Conservation (phyloP, 1,139 yeast species). For the Candida sp. region DNA sequence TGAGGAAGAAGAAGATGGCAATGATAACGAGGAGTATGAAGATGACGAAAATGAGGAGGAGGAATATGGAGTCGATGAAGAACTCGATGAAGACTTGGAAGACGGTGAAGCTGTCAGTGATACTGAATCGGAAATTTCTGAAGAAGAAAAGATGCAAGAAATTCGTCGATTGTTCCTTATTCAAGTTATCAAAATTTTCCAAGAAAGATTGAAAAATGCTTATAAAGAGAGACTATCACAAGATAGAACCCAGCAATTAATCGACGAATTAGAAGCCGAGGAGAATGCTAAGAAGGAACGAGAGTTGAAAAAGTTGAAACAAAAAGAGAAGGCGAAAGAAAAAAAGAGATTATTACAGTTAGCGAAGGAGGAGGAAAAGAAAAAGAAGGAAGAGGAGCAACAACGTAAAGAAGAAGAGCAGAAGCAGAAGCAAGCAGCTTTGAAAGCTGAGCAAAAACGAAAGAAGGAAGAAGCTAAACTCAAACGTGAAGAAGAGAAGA, state of each 20-base stretch:
- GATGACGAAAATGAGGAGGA: conserved; percentile 29
- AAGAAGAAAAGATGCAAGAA: conserved; percentile 69
- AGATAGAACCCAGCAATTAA: conserved; percentile 66
- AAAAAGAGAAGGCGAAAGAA: conserved; percentile 75
- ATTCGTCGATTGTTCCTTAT: conserved; percentile 74
- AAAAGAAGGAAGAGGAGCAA: conserved; percentile 55
- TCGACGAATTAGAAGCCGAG: conserved; percentile 80
- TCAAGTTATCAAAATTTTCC: conserved; percentile 69
- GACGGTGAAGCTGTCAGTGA: conserved; percentile 30
- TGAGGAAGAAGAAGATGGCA: conserved; percentile 21
- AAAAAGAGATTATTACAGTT: conserved; percentile 67
- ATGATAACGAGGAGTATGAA: conserved; percentile 23
- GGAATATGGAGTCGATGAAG: conserved; percentile 28
- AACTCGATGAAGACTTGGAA: conserved; percentile 28
- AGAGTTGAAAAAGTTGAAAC: conserved; percentile 67
- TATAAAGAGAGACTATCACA: conserved; percentile 73
- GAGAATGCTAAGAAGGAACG: conserved; percentile 65
- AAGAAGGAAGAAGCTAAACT: conserved; percentile 47
- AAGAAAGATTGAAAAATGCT: conserved; percentile 66
- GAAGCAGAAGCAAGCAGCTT: conserved; percentile 30
- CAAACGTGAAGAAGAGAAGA: conserved; percentile 54
- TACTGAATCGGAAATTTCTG: conserved; percentile 46
- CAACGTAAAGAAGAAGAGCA: conserved; percentile 33
- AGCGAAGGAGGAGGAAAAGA: conserved; percentile 75
- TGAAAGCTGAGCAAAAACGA: conserved; percentile 41